Evolutionary conservation across 768 basidiomycete species (phyloP).

Genomic region (Termitomyces sp.): DNA sequence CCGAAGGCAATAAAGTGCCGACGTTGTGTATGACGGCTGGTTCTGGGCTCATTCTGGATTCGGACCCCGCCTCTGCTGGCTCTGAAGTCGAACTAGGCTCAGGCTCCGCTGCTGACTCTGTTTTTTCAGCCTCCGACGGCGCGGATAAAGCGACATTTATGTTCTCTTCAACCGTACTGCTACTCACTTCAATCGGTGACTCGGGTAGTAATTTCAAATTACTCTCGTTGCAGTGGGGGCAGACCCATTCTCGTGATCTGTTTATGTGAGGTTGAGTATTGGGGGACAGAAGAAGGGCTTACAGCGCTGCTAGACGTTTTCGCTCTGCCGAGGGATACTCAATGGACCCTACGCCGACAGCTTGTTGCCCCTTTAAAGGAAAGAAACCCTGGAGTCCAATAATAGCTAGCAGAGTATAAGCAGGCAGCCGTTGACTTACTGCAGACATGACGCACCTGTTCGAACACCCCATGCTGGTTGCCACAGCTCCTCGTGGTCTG

Average conservation of each 20-base stretch:
- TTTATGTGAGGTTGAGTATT: constrained; percentile 1
- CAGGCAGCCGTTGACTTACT: background rate
- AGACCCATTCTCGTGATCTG: constrained; percentile 80
- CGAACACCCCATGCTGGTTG: constrained; percentile 98
- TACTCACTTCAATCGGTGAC: constrained; percentile 27
- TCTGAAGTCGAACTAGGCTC: background rate
- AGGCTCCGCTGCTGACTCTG: background rate
- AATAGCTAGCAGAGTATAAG: constrained; percentile 49
- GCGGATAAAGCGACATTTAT: background rate
- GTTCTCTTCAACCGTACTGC: background rate
- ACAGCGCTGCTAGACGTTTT: constrained; percentile 74
- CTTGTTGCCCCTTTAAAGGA: constrained; percentile 81
- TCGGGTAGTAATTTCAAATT: constrained; percentile 74
- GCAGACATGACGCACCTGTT: constrained; percentile 55
- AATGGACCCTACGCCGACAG: constrained; percentile 83
- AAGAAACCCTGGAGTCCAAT: constrained; percentile 88
- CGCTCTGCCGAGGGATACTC: constrained; percentile 74
- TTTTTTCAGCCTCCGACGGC: background rate
- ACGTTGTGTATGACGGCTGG: constrained; percentile 6
- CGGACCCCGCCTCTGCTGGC: background rate
- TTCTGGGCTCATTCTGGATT: background rate
- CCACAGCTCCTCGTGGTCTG: constrained; percentile 96
- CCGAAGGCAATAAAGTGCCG: constrained; percentile 7
- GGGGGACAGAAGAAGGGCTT: constrained; percentile 24
- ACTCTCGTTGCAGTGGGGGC: constrained; percentile 63